Conservation (phyloP, 106 monocot species). For the Acorus gramineus region DNA sequence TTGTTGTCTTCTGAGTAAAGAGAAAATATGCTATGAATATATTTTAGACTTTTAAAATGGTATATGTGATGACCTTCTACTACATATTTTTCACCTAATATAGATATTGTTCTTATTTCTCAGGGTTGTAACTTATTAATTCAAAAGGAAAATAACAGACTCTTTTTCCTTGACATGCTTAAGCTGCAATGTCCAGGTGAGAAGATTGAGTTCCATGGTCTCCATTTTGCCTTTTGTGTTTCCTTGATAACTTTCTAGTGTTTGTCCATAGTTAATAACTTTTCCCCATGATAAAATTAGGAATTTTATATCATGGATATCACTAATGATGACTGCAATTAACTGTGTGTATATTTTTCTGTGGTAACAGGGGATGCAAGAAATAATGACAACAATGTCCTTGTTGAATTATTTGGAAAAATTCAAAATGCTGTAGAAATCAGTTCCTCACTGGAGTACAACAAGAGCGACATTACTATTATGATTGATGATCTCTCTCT, state of each 20-base stretch:
- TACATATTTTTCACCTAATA: too few species aligned
- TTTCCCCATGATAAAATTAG: too few species aligned
- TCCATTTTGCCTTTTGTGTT: not conserved
- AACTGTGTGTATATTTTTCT: not conserved
- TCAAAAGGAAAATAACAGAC: constrained; percentile 47
- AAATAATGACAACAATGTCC: constrained; percentile 22
- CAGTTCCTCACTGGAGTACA: constrained; percentile 13
- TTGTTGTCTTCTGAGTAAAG: too few species aligned
- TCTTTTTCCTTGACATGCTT: constrained; percentile 69
- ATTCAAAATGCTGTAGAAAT: constrained; percentile 40
- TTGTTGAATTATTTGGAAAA: constrained; percentile 40
- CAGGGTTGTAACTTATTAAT: constrained; percentile 83
- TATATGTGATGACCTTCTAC: too few species aligned
- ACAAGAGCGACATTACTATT: constrained; percentile 21
- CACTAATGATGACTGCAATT: not conserved
- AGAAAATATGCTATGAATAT: too few species aligned
- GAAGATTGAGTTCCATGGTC: not conserved
- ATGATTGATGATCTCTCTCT: constrained; percentile 86
- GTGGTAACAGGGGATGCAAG: constrained; percentile 15
- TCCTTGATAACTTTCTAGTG: too few species aligned
- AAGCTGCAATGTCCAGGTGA: constrained; percentile 38
- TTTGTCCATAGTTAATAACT: too few species aligned
- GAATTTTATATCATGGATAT: too few species aligned
- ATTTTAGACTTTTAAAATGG: too few species aligned
- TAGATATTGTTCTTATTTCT: not conserved